phyloP scores from a whole-genome alignment of 2,329 filamentous ascomycete genomes.

The Teratosphaeria pseudoeucalypti region DNA sequence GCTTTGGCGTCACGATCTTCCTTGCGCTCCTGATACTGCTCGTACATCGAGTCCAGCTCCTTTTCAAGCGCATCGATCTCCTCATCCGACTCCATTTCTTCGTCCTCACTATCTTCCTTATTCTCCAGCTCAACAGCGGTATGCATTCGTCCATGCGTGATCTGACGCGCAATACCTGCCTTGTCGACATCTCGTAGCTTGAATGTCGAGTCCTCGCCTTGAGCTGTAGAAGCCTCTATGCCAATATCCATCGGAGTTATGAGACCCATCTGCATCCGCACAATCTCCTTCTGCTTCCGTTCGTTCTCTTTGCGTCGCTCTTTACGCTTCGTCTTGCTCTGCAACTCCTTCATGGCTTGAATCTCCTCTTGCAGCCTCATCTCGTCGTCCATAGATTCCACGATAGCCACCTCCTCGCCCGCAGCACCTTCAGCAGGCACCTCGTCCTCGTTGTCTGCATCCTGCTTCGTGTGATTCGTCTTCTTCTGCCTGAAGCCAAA shows the following conservation, averaged over 20 bases:
- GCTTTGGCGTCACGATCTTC: conserved; percentile 76
- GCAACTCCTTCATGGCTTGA: conserved; percentile 69
- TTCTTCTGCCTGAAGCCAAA: conserved; percentile 81
- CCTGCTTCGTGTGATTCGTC: conserved; percentile 17
- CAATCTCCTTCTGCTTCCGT: conserved; percentile 82
- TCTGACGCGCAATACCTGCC: conserved; percentile 56
- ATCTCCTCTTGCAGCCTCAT: conserved; percentile 81
- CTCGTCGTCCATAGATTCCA: conserved; percentile 91
- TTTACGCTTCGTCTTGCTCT: conserved; percentile 66
- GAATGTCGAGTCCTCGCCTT: conserved; percentile 67
- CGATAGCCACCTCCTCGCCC: conserved; percentile 59
- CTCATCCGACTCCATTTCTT: conserved; percentile 59
- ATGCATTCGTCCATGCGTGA: conserved; percentile 67
- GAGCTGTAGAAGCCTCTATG: conserved; percentile 55
- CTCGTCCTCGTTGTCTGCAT: conserved; percentile 17
- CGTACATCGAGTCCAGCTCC: conserved; percentile 81
- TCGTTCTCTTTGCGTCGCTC: conserved; percentile 84
- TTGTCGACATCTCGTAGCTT: conserved; percentile 73
- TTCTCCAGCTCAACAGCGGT: conserved; percentile 45
- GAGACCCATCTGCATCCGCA: conserved; percentile 98
- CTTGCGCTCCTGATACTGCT: conserved; percentile 70
- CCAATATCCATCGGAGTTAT: conserved; percentile 90
- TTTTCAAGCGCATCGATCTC: conserved; percentile 74
- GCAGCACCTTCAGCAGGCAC: conserved; percentile 28
- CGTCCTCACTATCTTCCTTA: conserved; percentile 36